These are phyloP conservation scores for Amanita rubescens DNA, from an alignment of 768 basidiomycete genomes.

Conservation along the genomic window DNA sequence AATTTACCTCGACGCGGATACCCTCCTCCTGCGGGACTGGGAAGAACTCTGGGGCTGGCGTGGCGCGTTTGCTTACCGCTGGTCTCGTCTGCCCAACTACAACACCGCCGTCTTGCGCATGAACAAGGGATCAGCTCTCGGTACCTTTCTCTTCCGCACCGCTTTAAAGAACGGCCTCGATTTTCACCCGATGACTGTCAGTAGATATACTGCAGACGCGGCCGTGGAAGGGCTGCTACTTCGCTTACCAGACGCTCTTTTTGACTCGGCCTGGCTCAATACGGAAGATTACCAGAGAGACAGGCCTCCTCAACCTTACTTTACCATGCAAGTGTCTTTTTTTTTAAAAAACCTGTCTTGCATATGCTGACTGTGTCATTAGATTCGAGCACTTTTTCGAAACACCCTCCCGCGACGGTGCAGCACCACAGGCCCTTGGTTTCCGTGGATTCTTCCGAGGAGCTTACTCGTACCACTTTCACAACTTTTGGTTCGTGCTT, in stretches of 20 bases:
- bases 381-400: conserved; percentile 84
- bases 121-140: conserved; percentile 84
- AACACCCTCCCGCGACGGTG: conserved; percentile 59
- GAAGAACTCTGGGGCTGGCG: conserved; percentile 95
- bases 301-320: conserved; percentile 88
- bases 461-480: conserved; percentile 91
- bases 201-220: conserved; percentile 78
- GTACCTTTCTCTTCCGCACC: conserved; percentile 86
- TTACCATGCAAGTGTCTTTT: conserved; percentile 54
- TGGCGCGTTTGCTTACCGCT: conserved; percentile 91
- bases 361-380: conserved; percentile 3
- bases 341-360: background rate
- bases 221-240: conserved; percentile 68
- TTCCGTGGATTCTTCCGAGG: conserved; percentile 92
- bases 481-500: conserved; percentile 76
- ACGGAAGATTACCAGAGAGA: conserved; percentile 86
- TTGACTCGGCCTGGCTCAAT: conserved; percentile 93
- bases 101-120: conserved; percentile 90
- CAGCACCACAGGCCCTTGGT: conserved; percentile 76
- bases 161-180: conserved; percentile 87
- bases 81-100: conserved; percentile 88
- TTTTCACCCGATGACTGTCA: conserved; percentile 93
- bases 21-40: conserved; percentile 89
- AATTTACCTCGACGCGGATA: conserved; percentile 92
- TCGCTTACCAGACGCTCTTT: conserved; percentile 83